A percentile compares a stretch with the other conserved stretches of the same genome.
Conservation (phyloP, 1,284 basidiomycete genomes). For the Marasmius sp. region DNA sequence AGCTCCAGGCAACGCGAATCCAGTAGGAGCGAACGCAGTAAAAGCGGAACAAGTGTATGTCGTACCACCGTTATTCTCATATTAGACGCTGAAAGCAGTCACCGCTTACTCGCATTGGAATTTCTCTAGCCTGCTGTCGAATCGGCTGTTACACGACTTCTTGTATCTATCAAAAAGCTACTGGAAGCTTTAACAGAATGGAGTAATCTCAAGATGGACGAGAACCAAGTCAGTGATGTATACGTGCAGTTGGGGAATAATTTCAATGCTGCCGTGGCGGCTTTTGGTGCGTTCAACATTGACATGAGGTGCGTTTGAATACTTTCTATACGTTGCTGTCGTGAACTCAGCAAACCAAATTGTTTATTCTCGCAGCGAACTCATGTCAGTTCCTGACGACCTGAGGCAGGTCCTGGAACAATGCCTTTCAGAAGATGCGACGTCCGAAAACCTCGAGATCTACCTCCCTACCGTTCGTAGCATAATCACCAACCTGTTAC, state of each 20-base stretch:
- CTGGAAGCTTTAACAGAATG: slow-evolving; percentile 90
- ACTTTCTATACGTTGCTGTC: slow-evolving; percentile 5
- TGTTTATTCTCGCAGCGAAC: slow-evolving; percentile 59
- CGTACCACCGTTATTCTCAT: not conserved
- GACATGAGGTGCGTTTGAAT: slow-evolving; percentile 77
- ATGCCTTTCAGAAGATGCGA: slow-evolving; percentile 89
- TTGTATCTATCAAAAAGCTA: slow-evolving; percentile 94
- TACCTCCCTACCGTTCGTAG: slow-evolving; percentile 91
- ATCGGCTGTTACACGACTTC: slow-evolving; percentile 88
- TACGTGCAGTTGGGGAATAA: slow-evolving; percentile 97
- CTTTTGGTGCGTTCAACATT: slow-evolving; percentile 86
- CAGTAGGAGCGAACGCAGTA: slow-evolving; percentile 1
- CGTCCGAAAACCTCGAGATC: slow-evolving; percentile 79
- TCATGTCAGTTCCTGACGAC: slow-evolving; percentile 87
- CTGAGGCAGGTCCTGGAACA: slow-evolving; percentile 87
- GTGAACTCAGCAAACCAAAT: slow-evolving; percentile 18
- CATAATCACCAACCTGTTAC: slow-evolving; percentile 91
- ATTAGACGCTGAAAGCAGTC: not conserved
- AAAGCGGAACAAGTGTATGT: not conserved
- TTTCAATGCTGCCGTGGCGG: slow-evolving; percentile 91
- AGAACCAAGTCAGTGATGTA: slow-evolving; percentile 90
- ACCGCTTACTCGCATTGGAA: not conserved
- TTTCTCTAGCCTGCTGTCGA: slow-evolving; percentile 71
- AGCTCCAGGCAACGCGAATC: not conserved
- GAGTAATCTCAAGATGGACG: slow-evolving; percentile 77